A percentile compares a stretch with the other conserved stretches of the same genome.
Evolutionary conservation across 805 yeast species (phyloP).

Genomic region (Maudiozyma saulgeensis): DNA sequence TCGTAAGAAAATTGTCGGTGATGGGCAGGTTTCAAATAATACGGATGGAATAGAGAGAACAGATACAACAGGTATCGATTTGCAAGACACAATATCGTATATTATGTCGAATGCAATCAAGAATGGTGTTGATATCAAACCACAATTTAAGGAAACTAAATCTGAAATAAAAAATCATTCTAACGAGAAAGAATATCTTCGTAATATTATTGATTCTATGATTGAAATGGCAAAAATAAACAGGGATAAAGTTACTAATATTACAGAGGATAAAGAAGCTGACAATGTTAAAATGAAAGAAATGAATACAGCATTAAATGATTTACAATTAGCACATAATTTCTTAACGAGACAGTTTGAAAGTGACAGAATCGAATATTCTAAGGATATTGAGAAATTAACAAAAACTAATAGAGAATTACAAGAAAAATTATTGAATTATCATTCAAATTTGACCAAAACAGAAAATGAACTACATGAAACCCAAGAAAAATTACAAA

Average conservation of each 20-base stretch:
- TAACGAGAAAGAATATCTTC: conserved; percentile 19
- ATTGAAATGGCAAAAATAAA: conserved; percentile 4
- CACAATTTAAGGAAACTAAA: conserved; percentile 2
- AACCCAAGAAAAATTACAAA: conserved; percentile 30
- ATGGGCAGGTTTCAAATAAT: background rate
- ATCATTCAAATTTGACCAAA: conserved; percentile 22
- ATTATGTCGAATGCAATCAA: conserved; percentile 23
- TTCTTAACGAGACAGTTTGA: conserved; percentile 61
- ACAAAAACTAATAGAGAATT: conserved; percentile 41
- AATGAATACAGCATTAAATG: conserved; percentile 52
- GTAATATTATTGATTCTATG: conserved; percentile 21
- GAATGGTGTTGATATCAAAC: conserved; percentile 21
- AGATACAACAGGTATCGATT: background rate
- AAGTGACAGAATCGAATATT: conserved; percentile 49
- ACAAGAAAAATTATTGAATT: conserved; percentile 41
- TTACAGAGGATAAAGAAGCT: background rate
- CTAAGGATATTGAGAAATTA: conserved; percentile 43
- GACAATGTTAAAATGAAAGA: conserved; percentile 9
- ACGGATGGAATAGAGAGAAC: background rate
- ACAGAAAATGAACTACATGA: conserved; percentile 28
- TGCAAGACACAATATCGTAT: conserved; percentile 26
- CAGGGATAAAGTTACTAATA: background rate
- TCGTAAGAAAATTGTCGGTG: background rate
- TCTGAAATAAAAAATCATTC: conserved; percentile 8
- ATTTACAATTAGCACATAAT: conserved; percentile 61